Evolutionary conservation across 2,329 filamentous ascomycete genomes (phyloP), one percentile per base, ranked within the genome.

Genomic region (Pyrenophora graminea): DNA sequence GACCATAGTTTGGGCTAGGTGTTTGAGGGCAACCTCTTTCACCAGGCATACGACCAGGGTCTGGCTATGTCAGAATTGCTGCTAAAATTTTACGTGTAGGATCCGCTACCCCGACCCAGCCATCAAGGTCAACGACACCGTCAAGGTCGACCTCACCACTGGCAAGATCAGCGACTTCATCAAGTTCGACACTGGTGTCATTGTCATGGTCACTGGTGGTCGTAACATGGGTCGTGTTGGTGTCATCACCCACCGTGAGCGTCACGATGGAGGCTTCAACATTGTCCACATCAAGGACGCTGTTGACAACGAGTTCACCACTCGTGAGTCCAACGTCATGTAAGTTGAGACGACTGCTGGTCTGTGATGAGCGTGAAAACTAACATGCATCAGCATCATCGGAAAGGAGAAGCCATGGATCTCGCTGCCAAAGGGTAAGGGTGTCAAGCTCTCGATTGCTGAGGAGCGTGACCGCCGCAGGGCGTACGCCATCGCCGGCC

Each of bases 171-270:
- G 84, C 71, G 94, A 99, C 82, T 97, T 89, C 83, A 91, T 97
- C 86, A 90, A 89, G 82, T 99, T 99, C 83, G 94, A 99, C 80
- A 97, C 92, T 76, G 94, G 93, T 81, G 89, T 91, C 77, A 91
- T 99, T 72, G 91, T 89, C 80, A 99, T 99, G 93, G 89, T 89
- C 76, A 99, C 94, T 71, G 94, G 94, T 88, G 94, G 94, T 87
- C 94, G 93, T 78, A 99, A 99, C 91, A 99, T 97, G 93, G 94
- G 94, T 79, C 94, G 94, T 93, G 93, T 99, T 76, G 94, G 94
- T 89, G 93, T 97, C 79, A 95, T 99, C 84, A 97, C 94, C 74
- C 92, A 99, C 87, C 93, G 94, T 85, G 94, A 99, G 87, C 91
- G 94, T 74, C 94, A 99, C 86, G 94, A 99, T 73, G 94, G 94